Evolutionary conservation across 306 rosid genomes (phyloP), one percentile per base, ranked within the genome.

Genomic region (Astragalus membranaceus): DNA sequence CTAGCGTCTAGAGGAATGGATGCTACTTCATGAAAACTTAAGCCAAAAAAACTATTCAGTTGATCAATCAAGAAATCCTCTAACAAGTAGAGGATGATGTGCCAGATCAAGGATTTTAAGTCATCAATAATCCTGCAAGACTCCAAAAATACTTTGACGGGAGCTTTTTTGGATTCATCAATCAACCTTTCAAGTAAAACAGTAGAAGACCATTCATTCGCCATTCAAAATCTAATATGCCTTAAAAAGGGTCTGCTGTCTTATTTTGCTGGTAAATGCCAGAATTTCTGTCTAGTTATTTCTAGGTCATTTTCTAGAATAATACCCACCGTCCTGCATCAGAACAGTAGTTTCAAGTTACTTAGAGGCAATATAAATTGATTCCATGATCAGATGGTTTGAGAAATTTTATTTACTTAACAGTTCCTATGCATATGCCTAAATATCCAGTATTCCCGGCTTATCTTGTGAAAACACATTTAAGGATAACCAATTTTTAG

Each of bases 381-480:
- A 35, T 79, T 69, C 37, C 20, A 35, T 42, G 1, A 16, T 44
- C 73, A 33, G 44, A 62, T 79, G 53, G 23, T 68, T 52, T 63
- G 23, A 32, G 36, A 55, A 53, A 32, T 61, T 60, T 7, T 58
- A 58, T 58, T 7, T 58, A 58, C 36, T 54, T 30, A 60, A 20
- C 61, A 44, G 54, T 5, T 23, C 72, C 26, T 67, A 47, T 47
- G 67, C 42, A 23, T 69, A 12, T 63, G 26, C 43, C 20, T 8
- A 4, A 37, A 57, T 48, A 43, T 53, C 51, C 15, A 7, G 65
- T 37, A 48, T 42, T 41, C 48, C 13, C 49, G 23, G 23, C 50
- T 50, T 15, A 41, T 80, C 63, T 49, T 35, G 54, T 51, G 72
- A 43, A 10, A 35, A 43, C 17, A 57, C 59, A 39, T 43, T 39